Conservation (phyloP, 257 asterid genomes). For the Solanum neorickii region DNA sequence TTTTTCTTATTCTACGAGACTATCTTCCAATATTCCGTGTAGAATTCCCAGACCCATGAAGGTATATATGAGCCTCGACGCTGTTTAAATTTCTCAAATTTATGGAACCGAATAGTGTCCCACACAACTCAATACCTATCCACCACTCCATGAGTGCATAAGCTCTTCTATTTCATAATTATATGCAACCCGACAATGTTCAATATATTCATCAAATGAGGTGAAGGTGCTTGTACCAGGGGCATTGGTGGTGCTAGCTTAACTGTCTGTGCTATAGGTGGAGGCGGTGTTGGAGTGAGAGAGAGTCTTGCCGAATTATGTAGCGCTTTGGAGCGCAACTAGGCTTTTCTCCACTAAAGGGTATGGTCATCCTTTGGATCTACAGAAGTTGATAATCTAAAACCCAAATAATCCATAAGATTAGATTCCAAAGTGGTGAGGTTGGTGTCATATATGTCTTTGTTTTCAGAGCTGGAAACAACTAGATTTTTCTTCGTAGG, state of each 20-base stretch:
- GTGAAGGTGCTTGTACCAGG: not conserved
- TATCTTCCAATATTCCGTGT: no score
- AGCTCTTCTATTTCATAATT: not conserved
- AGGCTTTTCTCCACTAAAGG: not conserved
- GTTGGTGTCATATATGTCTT: not conserved
- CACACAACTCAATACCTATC: no score
- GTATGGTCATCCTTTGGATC: not conserved
- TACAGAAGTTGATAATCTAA: not conserved
- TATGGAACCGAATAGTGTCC: no score
- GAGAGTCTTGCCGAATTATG: not conserved
- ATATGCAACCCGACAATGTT: accelerated
- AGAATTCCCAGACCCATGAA: no score
- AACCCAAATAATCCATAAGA: not conserved
- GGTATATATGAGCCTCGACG: no score
- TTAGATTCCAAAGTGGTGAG: not conserved
- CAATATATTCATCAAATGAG: no score
- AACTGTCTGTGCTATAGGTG: accelerated
- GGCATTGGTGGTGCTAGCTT: not conserved
- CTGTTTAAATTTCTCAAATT: no score
- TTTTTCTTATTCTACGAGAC: no score
- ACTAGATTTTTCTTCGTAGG: no score
- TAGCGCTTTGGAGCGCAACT: not conserved
- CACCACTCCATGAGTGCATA: no score
- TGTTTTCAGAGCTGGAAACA: no score
- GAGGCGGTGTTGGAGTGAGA: not conserved